phyloP scores from a whole-genome alignment of 2,329 filamentous ascomycete genomes.

The Trichoderma sp. region DNA sequence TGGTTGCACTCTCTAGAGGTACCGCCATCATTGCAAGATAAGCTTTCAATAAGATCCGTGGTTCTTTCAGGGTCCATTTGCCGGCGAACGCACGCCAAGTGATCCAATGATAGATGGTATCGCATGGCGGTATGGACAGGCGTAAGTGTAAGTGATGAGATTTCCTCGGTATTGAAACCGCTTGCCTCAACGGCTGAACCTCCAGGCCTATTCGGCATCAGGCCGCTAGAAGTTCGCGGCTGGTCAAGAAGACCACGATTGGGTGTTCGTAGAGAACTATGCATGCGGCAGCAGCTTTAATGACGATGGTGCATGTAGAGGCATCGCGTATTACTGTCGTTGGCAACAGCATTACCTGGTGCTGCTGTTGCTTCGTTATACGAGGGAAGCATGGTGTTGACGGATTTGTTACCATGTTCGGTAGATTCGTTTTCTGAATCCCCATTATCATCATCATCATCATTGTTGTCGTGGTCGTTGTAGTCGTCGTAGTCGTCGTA shows the following conservation, averaged over 20 bases:
- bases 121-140: constrained; percentile 10
- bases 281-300: constrained; percentile 20
- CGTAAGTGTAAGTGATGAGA: background rate
- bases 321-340: background rate
- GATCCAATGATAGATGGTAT: background rate
- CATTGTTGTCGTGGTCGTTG: no score
- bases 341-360: background rate
- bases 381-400: background rate
- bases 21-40: background rate
- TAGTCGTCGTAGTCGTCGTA: no score
- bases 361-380: background rate
- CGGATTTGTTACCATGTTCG: background rate
- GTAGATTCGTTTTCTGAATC: background rate
- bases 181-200: no score
- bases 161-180: no score
- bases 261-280: background rate
- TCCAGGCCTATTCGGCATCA: no score
- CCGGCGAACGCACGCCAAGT: background rate
- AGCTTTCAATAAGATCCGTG: background rate
- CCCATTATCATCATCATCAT: no score
- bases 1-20: background rate
- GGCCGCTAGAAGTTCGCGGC: no score
- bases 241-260: background rate
- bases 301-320: background rate
- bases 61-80: background rate